These are phyloP conservation scores for Wickerhamomyces sp. DNA, from an alignment of 1,139 yeast species.

Conservation along the genomic window DNA sequence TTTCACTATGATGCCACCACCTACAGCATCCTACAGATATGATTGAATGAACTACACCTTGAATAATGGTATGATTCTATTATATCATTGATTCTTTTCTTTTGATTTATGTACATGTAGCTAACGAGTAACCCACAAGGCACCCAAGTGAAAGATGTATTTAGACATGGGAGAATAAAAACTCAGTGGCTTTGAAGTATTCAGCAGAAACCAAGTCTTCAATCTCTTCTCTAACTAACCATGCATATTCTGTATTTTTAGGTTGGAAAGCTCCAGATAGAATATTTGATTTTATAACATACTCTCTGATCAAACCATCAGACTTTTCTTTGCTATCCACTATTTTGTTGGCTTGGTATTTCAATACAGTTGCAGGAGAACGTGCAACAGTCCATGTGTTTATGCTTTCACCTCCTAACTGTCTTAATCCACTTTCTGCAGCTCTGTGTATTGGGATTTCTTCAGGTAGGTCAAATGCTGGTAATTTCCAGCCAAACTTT, in stretches of 20 bases:
- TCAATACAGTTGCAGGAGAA: slow-evolving; percentile 74
- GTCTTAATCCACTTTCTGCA: slow-evolving; percentile 71
- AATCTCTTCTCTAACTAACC: slow-evolving; percentile 86
- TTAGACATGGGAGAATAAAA: slow-evolving; percentile 45
- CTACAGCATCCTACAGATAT: no score
- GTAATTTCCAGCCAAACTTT: slow-evolving; percentile 64
- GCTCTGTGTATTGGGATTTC: slow-evolving; percentile 55
- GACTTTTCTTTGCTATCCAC: slow-evolving; percentile 15
- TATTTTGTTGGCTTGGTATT: slow-evolving; percentile 26
- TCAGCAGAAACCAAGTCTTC: slow-evolving; percentile 44
- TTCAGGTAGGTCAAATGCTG: slow-evolving; percentile 49
- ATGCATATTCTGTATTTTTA: slow-evolving; percentile 49
- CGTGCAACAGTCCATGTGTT: slow-evolving; percentile 88
- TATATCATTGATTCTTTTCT: no score
- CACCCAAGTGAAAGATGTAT: background rate
- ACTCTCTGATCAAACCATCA: slow-evolving; percentile 31
- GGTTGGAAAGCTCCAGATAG: slow-evolving; percentile 76
- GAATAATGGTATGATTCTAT: background rate
- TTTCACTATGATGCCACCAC: no score
- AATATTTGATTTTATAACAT: slow-evolving; percentile 81
- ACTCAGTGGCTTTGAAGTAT: slow-evolving; percentile 52
- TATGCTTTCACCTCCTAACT: slow-evolving; percentile 68
- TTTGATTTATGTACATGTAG: no score
- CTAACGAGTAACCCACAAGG: no score
- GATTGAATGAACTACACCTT: background rate